phyloP scores from a whole-genome alignment of 306 rosid genomes.

The Cicer arietinum region DNA sequence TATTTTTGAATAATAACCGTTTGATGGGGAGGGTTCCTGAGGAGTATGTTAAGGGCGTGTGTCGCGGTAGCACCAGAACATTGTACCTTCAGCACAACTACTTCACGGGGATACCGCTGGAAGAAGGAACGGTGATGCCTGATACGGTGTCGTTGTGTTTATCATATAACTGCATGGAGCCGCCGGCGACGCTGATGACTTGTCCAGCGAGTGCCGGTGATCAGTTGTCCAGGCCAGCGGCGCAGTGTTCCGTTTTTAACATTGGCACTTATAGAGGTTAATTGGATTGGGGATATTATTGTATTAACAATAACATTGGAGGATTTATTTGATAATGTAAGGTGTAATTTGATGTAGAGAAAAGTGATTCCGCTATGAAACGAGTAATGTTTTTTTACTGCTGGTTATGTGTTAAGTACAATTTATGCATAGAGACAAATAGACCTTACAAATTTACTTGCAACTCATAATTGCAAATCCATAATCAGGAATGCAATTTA shows the following conservation, averaged over 20 bases:
- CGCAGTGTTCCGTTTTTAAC: conserved; percentile 59
- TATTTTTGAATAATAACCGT: conserved; percentile 75
- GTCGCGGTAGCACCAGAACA: conserved; percentile 65
- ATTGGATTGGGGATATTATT: neutral
- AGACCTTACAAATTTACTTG: too few species aligned
- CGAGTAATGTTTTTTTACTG: neutral
- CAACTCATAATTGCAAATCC: too few species aligned
- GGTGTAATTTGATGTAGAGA: conserved; percentile 13
- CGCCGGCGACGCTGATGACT: conserved; percentile 48
- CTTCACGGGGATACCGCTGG: conserved; percentile 51
- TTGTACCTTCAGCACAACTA: conserved; percentile 77
- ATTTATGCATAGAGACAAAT: too few species aligned
- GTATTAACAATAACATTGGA: neutral
- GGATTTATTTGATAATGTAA: neutral
- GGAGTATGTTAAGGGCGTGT: conserved; percentile 65
- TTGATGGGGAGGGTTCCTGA: conserved; percentile 61
- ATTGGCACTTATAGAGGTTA: neutral
- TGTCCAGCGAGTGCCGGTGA: conserved; percentile 69
- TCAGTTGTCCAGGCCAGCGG: conserved; percentile 56
- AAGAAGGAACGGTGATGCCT: conserved; percentile 50
- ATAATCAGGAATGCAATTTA: too few species aligned
- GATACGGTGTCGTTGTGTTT: conserved; percentile 71
- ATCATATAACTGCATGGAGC: conserved; percentile 74
- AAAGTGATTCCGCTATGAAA: neutral
- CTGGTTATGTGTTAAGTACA: too few species aligned